phyloP scores from a whole-genome alignment of 805 yeast species.

The Zygotorulaspora sp. region DNA sequence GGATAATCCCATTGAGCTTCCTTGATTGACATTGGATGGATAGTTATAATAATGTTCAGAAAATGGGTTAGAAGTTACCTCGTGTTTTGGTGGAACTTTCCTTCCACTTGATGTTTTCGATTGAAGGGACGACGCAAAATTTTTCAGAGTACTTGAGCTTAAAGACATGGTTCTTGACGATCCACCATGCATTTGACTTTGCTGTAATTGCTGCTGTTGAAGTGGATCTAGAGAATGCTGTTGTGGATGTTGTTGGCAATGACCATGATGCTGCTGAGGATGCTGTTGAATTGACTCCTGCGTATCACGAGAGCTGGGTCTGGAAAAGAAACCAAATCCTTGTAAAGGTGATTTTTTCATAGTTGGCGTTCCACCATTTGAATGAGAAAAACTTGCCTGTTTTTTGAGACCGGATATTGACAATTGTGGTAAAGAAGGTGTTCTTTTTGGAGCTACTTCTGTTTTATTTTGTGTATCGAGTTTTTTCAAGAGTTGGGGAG shows the following conservation, averaged over 20 bases:
- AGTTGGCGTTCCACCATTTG: conserved; percentile 20
- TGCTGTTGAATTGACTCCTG: conserved; percentile 21
- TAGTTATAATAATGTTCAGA: conserved; percentile 13
- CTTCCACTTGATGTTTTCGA: conserved; percentile 43
- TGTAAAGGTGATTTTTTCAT: conserved; percentile 33
- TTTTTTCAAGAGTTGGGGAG: not conserved
- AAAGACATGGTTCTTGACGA: conserved; percentile 35
- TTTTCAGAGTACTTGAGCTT: conserved; percentile 33
- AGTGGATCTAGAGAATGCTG: conserved; percentile 11
- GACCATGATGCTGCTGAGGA: conserved; percentile 18
- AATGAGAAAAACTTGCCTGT: conserved; percentile 22
- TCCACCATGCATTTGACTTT: conserved; percentile 8
- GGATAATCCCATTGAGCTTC: conserved; percentile 5
- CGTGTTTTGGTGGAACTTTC: conserved; percentile 44
- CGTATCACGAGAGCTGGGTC: conserved; percentile 28
- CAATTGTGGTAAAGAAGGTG: conserved; percentile 32
- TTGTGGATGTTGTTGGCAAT: conserved; percentile 12
- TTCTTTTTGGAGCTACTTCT: conserved; percentile 22
- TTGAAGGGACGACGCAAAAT: conserved; percentile 32
- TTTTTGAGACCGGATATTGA: conserved; percentile 27
- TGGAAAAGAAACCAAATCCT: conserved; percentile 31
- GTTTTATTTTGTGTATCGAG: conserved; percentile 17
- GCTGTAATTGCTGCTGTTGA: conserved; percentile 14
- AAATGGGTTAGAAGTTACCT: conserved; percentile 30
- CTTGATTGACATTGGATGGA: conserved; percentile 11